Base-by-base conservation (phyloP, 208 protist genomes). In the Crithidia mellificae region DNA sequence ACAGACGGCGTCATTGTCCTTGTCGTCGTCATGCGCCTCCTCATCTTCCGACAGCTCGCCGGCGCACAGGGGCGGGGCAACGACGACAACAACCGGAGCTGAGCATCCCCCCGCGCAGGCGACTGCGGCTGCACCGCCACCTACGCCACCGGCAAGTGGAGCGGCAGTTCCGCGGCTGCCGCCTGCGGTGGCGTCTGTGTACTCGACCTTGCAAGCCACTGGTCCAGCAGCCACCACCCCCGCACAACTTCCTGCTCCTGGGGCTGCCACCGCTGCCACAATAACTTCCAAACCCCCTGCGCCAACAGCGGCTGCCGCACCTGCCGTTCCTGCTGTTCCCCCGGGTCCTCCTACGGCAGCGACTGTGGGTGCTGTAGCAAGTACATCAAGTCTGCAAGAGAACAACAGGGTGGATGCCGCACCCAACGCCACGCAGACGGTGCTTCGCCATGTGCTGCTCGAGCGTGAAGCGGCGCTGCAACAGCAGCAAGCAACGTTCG, bases 141-240 rank as follows among this genome's bases (percentile, higher is more conserved):
- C 38, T 11, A 2, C 54, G 6, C 12, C 54, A 17, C 8, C 54
- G 8, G 25, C 62, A 19, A 25, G 55, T 19, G 22, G 52, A 43
- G 20, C 24, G 4, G 3, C 46, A 2, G 34, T 7, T 3, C 52
- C 43, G 2, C 52, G 46, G 32, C 36, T 76, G 38, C 69, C 68
- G n/a, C 66, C 73, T 4, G 39, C 73, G 0, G 73, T 73, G 1
- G 38, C 47, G 14, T 71, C 65, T 4, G 73, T 74, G 29, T 74
- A 78, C 30, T 38, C 59, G 19, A 30, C 66, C 29, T 32, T 74
- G 46, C 74, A 72, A 38, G 41, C 41, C 41, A 15, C 41, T n/a
- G 17, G 12, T n/a, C 11, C 34, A 14, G 41, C 47, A 27, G 63
- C 41, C 39, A 27, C 32, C 17, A 25, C 9, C 15, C 47, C 62